Evolutionary conservation across 2,329 filamentous ascomycete genomes (phyloP).

Genomic region (Pseudogymnoascus sp.): DNA sequence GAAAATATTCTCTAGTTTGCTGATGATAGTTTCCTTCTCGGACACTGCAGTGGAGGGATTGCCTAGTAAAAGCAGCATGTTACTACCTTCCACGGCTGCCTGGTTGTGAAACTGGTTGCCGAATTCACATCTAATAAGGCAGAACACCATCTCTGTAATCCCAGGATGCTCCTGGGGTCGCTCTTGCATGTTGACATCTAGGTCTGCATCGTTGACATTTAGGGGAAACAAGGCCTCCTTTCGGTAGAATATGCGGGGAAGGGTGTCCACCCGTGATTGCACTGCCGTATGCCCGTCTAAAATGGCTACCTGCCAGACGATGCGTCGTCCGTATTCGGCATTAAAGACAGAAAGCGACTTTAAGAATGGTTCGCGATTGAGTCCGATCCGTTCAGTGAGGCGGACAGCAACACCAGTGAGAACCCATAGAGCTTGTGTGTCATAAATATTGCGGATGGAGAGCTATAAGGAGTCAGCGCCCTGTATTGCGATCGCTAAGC

Average conservation of each 20-base stretch:
- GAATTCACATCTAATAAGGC: constrained; percentile 28
- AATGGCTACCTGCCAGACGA: constrained; percentile 57
- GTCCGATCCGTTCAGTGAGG: constrained; percentile 41
- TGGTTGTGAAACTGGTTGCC: constrained; percentile 12
- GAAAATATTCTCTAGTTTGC: constrained; percentile 26
- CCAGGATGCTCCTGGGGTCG: constrained; percentile 33
- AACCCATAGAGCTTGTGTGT: constrained; percentile 40
- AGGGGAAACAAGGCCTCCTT: constrained; percentile 41
- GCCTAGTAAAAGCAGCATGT: neutral
- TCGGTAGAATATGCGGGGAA: constrained; percentile 33
- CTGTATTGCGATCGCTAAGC: neutral
- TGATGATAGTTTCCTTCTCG: constrained; percentile 22
- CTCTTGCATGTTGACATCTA: constrained; percentile 36
- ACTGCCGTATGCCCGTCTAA: constrained; percentile 49
- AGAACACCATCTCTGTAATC: constrained; percentile 38
- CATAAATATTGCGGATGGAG: constrained; percentile 14
- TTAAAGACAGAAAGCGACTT: constrained; percentile 38
- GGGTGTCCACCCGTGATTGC: constrained; percentile 41
- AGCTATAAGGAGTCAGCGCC: neutral
- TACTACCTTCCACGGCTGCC: neutral
- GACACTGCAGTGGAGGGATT: neutral
- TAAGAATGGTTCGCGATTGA: constrained; percentile 35
- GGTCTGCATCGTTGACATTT: constrained; percentile 46
- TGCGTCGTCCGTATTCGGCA: constrained; percentile 48
- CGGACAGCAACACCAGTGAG: constrained; percentile 39